Evolutionary conservation across 139 green algal species (phyloP), one percentile per base, ranked within the genome.

Genomic region (Nannochloris sp.): DNA sequence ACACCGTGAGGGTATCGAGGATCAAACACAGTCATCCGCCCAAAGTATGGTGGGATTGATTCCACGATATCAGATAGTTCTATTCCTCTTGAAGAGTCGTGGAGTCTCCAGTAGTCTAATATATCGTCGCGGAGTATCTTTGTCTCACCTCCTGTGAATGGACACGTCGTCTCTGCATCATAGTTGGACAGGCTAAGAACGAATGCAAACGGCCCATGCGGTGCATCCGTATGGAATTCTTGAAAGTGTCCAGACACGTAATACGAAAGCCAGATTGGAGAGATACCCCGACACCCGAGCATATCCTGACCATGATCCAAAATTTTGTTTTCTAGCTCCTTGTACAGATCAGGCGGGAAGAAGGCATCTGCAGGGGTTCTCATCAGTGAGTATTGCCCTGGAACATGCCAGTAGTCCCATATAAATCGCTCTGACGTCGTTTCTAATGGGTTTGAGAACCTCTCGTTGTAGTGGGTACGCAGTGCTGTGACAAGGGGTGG

Each of bases 191-290:
- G 74, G 6, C 72, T 85, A 0, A 91, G 76, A 49, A 95, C 87
- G 69, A 90, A 95, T 5, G 87, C 87, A 66, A 82, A 92, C 13
- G 87, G 87, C 3, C 87, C 83, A 53, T 89, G 85, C 23, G 78
- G 82, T 59, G 79, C 84, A 69, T 91, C 84, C 30, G 76, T 79
- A 59, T 91, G 84, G 33, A 91, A 73, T 67, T 87, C 80, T 74
- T 91, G 74, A 37, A 56, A 49, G 63, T 56, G 71, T n/a, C 74
- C 74, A 58, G 88, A 71, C 9, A 87, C 69, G 63, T 94, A 94
- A 67, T 80, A 89, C 46, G 62, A 79, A 70, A 95, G 79, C 87
- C 87, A 95, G 11, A 90, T 63, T n/a, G 87, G 85, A 17, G 78
- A 88, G 50, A 95, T 89, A 56, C 72, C 73, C 4, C 80, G 68